Base-by-base conservation (phyloP, 441 rosid species). In the Heliophila coronopifolia region DNA sequence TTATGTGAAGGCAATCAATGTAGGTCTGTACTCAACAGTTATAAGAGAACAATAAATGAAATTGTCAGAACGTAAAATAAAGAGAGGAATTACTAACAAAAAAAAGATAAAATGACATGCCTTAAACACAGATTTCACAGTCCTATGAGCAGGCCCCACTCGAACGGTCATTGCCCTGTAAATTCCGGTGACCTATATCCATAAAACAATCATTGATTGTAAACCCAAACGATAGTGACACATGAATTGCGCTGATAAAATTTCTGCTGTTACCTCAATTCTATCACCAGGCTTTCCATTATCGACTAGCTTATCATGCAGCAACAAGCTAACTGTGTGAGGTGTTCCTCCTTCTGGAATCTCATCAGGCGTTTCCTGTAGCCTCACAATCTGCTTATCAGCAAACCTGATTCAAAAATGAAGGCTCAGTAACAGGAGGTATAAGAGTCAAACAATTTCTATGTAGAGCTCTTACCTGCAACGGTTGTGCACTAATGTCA, bases 261-360 rank as follows among this genome's bases (percentile, higher is more conserved):
- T 49, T 12, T 46, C 20, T 43, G 39, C 9, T 46, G 61, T 63
- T 51, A 92, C 98, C 94, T 88, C 95, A 63, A 88, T 83, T 74
- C 98, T 76, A 65, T 88, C 95, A 56, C 98, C 96, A 5, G 95
- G 98, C 75, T 87, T 92, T 68, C 89, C 95, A 58, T 78, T 54
- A 73, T 88, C 95, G 24, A 85, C 96, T 72, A 92, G 51, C 74
- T 92, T 92, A 71, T 88, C 95, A 70, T 92, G 96, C 86, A 92
- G 71, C 75, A 92, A 74, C 73, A 92, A 76, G 77, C 95, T 92
- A 68, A 92, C 96, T 2, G 94, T 88, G 54, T 92, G 96, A 16
- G 96, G 98, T 38, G 98, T 92, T 67, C 96, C 95, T 58, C 96
- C 95, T 23, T 87, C 94, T 12, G 96, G 96, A 52, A 88, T 92